These are phyloP conservation scores for Trifolium repens DNA, from an alignment of 306 rosid species.

Conservation along the genomic window DNA sequence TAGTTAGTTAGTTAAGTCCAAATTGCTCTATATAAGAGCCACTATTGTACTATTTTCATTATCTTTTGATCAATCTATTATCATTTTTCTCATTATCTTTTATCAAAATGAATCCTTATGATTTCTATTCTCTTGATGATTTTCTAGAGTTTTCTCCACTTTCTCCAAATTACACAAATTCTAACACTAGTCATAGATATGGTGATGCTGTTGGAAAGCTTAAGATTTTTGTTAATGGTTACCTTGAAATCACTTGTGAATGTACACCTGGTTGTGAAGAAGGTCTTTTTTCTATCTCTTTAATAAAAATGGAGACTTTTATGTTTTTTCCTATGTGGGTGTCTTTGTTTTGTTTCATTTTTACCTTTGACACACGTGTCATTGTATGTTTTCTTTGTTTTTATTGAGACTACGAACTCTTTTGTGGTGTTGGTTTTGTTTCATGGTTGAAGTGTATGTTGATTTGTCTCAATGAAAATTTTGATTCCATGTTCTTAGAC, in stretches of 20 bases:
- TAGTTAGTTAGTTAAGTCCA: too few relatives aligned
- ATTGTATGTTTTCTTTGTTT: constrained; percentile 35
- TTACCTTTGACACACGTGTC: constrained; percentile 64
- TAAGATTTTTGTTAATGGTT: constrained; percentile 92
- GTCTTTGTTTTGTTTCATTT: constrained; percentile 34
- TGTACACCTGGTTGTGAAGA: constrained; percentile 98
- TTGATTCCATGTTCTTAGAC: neutral
- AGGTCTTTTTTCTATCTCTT: constrained; percentile 58
- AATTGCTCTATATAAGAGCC: too few relatives aligned
- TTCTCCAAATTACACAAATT: too few relatives aligned
- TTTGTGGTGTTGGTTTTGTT: constrained; percentile 35
- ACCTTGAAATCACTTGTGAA: constrained; percentile 86
- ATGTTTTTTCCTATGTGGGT: neutral
- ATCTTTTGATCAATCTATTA: too few relatives aligned
- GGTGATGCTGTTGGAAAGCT: constrained; percentile 98
- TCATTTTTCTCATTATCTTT: too few relatives aligned
- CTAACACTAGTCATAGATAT: constrained; percentile 93
- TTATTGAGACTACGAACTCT: constrained; percentile 23
- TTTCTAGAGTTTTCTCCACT: too few relatives aligned
- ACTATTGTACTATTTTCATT: too few relatives aligned
- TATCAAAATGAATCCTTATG: too few relatives aligned
- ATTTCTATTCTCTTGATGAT: too few relatives aligned
- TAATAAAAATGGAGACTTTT: constrained; percentile 8
- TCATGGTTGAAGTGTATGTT: neutral
- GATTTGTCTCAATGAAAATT: neutral